Evolutionary conservation across 352 stramenopile genomes (phyloP).

Genomic region (Phytophthora podocarpi): DNA sequence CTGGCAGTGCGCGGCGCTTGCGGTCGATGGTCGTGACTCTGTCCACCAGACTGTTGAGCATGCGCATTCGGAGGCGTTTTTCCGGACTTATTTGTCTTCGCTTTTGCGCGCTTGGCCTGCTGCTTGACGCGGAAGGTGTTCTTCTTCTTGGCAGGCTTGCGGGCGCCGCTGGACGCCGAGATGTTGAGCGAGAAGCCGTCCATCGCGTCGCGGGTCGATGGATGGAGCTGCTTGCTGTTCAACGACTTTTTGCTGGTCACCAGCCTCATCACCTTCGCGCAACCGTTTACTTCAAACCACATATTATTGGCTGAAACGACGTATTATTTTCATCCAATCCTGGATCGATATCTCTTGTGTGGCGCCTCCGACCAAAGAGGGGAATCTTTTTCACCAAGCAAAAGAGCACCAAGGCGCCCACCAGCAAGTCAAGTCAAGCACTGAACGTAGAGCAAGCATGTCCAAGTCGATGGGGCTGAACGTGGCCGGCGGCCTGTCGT

Average conservation of each 20-base stretch:
- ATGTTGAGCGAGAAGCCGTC: constrained; percentile 87
- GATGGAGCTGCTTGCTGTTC: constrained; percentile 1
- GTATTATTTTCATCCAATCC: constrained; percentile 4
- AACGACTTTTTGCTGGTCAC: constrained; percentile 19
- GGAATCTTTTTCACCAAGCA: constrained; percentile 41
- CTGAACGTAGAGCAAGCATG: constrained; percentile 57
- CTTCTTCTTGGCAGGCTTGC: constrained; percentile 68
- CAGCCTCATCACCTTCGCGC: no score
- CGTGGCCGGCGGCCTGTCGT: constrained; percentile 94
- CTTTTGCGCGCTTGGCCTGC: constrained; percentile 57
- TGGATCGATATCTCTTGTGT: constrained; percentile 28
- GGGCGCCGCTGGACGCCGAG: constrained; percentile 48
- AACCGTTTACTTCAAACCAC: background rate
- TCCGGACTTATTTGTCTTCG: constrained; percentile 38
- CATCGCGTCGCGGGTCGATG: constrained; percentile 36
- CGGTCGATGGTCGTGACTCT: constrained; percentile 5
- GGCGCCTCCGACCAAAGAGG: constrained; percentile 28
- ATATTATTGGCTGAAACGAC: constrained; percentile 25
- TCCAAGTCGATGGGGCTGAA: constrained; percentile 96
- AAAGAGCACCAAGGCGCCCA: constrained; percentile 14
- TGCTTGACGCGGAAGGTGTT: constrained; percentile 82
- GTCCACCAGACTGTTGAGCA: background rate
- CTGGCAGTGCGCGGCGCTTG: background rate
- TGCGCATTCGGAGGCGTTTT: constrained; percentile 23
- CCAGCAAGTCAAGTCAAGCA: constrained; percentile 17